Base-by-base conservation (phyloP, 768 basidiomycete species). In the Lactarius sp. region DNA sequence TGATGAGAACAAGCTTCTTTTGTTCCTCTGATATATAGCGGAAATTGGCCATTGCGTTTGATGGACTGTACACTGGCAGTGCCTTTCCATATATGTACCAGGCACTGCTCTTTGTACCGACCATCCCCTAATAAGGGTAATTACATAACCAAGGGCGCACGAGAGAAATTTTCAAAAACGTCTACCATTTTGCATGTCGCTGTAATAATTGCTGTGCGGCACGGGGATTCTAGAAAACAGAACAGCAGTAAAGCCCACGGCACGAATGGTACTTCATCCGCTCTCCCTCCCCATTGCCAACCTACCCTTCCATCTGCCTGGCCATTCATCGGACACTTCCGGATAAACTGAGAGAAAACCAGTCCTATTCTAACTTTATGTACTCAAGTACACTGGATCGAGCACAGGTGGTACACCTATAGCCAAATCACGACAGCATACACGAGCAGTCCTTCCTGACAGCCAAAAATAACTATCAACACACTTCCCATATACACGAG, bases 371-470 rank as follows among this genome's bases (percentile, higher is more conserved):
- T 27, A n/a, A 13, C 8, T 6, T 61, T 22, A 34, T 56, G 20
- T 58, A 58, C 56, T 20, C 62, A 59, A 63, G 52, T 49, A 59
- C 56, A 63, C 57, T 18, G 57, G 57, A 49, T 59, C 44, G n/a
- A 63, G 50, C 56, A 52, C 56, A 58, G 62, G 57, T 37, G 27
- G 14, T 59, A 47, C 57, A 59, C 62, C 62, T 20, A 50, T 54
- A 36, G 51, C 56, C 62, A 53, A 47, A 59, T 49, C 44, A 53
- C 37, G 42, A 56, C 22, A 58, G 56, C 44, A 59, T 58, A 63
- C 42, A 51, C 44, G 50, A 59, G 52, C 3, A 6, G 42, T 20
- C 22, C 13, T n/a, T 16, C 46, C 55, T 51, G 10, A 16, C 4
- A 22, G 49, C 6, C 16, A 34, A 20, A 8, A 36, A 22, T 5